Percentiles rank a stretch among this genome's conserved stretches.
phyloP scores from a whole-genome alignment of 1,284 basidiomycete genomes.

The Acaromyces ingoldii region DNA sequence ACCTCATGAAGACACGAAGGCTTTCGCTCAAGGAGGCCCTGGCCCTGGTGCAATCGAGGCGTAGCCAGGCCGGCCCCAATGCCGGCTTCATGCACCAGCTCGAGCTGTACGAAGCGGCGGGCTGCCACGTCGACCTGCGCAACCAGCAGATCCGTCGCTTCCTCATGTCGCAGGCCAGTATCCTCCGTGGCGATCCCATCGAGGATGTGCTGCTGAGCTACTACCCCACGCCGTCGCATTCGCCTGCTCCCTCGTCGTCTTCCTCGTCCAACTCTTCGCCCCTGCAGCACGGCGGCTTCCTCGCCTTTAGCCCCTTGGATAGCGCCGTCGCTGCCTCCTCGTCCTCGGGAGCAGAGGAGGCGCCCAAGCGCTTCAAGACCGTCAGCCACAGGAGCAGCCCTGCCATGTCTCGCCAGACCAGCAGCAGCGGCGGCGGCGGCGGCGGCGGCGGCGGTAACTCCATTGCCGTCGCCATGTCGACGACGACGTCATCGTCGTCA shows the following conservation, averaged over 20 bases:
- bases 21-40: constrained; percentile 47
- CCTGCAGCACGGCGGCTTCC: too few species aligned
- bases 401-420: not conserved
- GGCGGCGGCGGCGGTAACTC: not conserved
- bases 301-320: too few species aligned
- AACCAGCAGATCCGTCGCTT: constrained; percentile 50
- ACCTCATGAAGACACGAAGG: constrained; percentile 48
- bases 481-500: too few species aligned
- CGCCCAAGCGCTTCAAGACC: too few species aligned
- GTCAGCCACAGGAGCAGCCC: not conserved
- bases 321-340: too few species aligned
- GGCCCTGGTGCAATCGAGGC: constrained; percentile 31
- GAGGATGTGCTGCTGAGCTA: constrained; percentile 50
- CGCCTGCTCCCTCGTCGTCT: constrained; percentile 5
- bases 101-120: constrained; percentile 50
- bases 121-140: constrained; percentile 50
- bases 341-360: too few species aligned
- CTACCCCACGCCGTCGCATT: constrained; percentile 47
- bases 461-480: too few species aligned
- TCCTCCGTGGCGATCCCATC: constrained; percentile 31
- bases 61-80: constrained; percentile 46
- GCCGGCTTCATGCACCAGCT: constrained; percentile 52
- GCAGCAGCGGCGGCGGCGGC: not conserved
- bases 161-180: constrained; percentile 50
- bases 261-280: too few species aligned